Evolutionary conservation across 2,329 filamentous ascomycete genomes (phyloP).

Genomic region (Aureobasidium sp.): DNA sequence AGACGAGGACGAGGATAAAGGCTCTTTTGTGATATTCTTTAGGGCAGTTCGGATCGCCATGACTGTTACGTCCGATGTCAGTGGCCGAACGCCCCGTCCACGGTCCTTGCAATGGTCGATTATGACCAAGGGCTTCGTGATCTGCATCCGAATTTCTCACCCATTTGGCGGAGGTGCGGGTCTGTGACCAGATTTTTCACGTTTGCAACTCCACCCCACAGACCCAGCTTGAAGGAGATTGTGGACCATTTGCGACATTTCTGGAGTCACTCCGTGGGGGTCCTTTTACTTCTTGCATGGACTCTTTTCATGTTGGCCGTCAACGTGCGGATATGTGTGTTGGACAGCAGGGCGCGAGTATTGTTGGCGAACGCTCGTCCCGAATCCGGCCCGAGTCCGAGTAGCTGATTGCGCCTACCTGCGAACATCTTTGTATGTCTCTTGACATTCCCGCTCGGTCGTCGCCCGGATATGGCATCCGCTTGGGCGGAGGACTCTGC

Average conservation of each 20-base stretch:
- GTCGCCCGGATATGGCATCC: too few relatives aligned
- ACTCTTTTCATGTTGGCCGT: neutral
- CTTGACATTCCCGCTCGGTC: neutral
- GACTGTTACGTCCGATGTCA: neutral
- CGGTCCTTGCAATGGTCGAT: neutral
- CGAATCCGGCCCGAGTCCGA: neutral
- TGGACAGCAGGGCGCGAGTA: neutral
- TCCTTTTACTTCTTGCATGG: neutral
- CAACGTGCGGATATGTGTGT: neutral
- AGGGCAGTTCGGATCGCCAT: neutral
- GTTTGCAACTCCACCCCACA: neutral
- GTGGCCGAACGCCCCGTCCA: neutral
- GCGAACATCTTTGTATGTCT: neutral
- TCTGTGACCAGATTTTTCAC: neutral
- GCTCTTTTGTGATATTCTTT: neutral
- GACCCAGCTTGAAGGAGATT: neutral
- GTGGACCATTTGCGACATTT: neutral
- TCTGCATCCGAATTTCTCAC: constrained; percentile 1
- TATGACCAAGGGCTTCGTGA: neutral
- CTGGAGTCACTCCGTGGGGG: neutral
- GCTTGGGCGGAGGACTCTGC: too few relatives aligned
- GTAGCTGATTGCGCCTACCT: neutral
- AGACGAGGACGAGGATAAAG: neutral
- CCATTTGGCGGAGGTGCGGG: neutral
- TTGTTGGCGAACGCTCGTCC: neutral